phyloP scores from a whole-genome alignment of 176 grass and related monocot genomes.

The Phragmites australis region DNA sequence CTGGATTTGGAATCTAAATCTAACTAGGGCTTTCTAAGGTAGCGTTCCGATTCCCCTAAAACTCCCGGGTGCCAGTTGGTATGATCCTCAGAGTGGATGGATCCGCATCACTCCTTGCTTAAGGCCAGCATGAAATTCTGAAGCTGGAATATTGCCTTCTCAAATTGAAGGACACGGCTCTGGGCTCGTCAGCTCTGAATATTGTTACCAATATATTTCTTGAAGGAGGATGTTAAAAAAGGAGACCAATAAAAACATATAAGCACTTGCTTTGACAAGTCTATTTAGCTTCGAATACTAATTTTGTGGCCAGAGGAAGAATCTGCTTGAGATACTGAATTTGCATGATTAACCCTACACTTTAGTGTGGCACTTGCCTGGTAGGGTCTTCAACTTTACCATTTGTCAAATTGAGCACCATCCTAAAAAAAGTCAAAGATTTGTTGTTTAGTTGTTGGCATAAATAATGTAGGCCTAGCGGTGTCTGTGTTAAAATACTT shows the following conservation, averaged over 20 bases:
- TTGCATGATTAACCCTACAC: not conserved
- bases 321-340: not conserved
- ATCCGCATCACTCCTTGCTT: not conserved
- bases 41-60: not conserved
- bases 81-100: not conserved
- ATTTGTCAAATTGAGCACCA: not conserved
- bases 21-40: not conserved
- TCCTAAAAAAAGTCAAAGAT: not conserved
- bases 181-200: not conserved
- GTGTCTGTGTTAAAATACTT: slow-evolving; percentile 7
- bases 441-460: not conserved
- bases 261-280: not conserved
- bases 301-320: not conserved
- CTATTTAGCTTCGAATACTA: not conserved
- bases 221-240: not conserved
- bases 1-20: not conserved
- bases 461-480: not conserved
- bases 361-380: not conserved
- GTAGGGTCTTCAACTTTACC: not conserved
- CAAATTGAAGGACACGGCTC: not conserved
- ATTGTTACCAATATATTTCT: not conserved
- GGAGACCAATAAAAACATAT: not conserved
- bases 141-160: not conserved
- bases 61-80: no score
- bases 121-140: not conserved